These are phyloP conservation scores for Zea mays DNA, from an alignment of 176 grass and related monocot genomes.

Conservation along the genomic window Zm-B73-REFERENCE-NAM-5.0 NC_050096.1:275240001-275240500, in stretches of 20 bases:
- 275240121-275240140: constrained; percentile 83
- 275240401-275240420: constrained; percentile 84
- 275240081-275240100: constrained; percentile 95
- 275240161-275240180: constrained; percentile 98
- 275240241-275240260: constrained; percentile 90
- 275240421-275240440: constrained; percentile 86
- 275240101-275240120: constrained; percentile 74
- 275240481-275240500: constrained; percentile 93
- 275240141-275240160: constrained; percentile 94
- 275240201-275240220: constrained; percentile 95
- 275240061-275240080: constrained; percentile 96
- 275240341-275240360: constrained; percentile 73
- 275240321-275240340: constrained; percentile 76
- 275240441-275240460: constrained; percentile 92
- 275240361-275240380: constrained; percentile 97
- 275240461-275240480: constrained; percentile 92
- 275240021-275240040: neutral
- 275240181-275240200: constrained; percentile 92
- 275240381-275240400: constrained; percentile 92
- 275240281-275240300: constrained; percentile 87
- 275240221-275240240: constrained; percentile 95
- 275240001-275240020: constrained; percentile 17
- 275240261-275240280: constrained; percentile 94
- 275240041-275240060: constrained; percentile 50
- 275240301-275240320: constrained; percentile 71